These are phyloP conservation scores for Emmonsia crescens DNA, from an alignment of 2,329 filamentous ascomycete genomes.

Conservation along the genomic window DNA sequence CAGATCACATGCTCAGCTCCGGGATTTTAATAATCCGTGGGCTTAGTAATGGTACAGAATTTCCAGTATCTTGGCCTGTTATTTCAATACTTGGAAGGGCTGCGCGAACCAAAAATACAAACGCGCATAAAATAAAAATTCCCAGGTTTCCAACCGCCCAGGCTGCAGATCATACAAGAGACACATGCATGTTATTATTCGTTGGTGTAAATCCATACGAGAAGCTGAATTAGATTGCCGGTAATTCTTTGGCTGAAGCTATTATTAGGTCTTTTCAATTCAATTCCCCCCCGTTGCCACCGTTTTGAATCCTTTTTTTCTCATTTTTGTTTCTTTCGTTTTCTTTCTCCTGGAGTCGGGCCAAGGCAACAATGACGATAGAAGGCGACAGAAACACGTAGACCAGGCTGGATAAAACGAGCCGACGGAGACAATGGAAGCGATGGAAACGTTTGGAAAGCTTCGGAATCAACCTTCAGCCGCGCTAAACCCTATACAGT, in stretches of 20 bases:
- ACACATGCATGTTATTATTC: no score
- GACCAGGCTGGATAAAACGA: conserved; percentile 1
- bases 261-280: no score
- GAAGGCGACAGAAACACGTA: conserved; percentile 8
- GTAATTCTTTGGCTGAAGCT: no score
- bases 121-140: background rate
- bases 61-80: background rate
- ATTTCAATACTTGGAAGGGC: background rate
- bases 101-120: background rate
- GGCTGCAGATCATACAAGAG: background rate
- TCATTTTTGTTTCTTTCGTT: no score
- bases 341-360: background rate
- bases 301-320: no score
- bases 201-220: no score
- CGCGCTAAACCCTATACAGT: conserved; percentile 11
- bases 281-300: no score
- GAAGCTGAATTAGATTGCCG: no score
- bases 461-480: conserved; percentile 10
- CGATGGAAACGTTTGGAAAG: conserved; percentile 11
- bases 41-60: background rate
- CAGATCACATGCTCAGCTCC: no score
- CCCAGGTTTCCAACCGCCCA: no score
- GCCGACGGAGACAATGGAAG: background rate
- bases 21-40: background rate
- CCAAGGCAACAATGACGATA: background rate